Percentiles rank a stretch among this genome's conserved stretches.
phyloP scores from a whole-genome alignment of 2,329 filamentous ascomycete species.

The Furcasterigmium sp. region DNA sequence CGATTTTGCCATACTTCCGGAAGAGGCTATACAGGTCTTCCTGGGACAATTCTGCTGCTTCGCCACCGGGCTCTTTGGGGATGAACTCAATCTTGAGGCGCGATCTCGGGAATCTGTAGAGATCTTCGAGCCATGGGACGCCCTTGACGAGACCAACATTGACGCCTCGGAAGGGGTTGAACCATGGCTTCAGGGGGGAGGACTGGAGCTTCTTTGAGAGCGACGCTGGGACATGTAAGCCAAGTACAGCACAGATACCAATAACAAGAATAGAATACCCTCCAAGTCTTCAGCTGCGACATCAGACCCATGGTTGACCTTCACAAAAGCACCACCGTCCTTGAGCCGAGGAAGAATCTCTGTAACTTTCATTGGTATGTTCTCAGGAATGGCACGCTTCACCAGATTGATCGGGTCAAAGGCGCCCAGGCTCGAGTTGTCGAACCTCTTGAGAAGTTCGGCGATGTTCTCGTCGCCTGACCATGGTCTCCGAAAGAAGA shows the following conservation, averaged over 20 bases:
- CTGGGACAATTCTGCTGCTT: conserved; percentile 74
- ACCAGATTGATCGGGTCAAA: conserved; percentile 49
- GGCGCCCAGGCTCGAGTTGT: conserved; percentile 42
- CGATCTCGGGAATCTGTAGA: conserved; percentile 74
- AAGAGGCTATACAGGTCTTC: conserved; percentile 86
- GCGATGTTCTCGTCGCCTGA: conserved; percentile 43
- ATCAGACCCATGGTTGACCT: conserved; percentile 55
- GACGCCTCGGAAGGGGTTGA: conserved; percentile 73
- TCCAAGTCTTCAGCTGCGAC: conserved; percentile 36
- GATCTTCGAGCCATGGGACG: conserved; percentile 88
- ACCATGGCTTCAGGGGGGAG: conserved; percentile 79
- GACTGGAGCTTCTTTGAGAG: conserved; percentile 61
- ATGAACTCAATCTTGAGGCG: conserved; percentile 82
- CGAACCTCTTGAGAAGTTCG: conserved; percentile 45
- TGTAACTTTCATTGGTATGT: conserved; percentile 62
- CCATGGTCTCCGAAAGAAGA: conserved; percentile 37
- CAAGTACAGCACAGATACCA: too few relatives aligned
- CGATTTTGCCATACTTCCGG: conserved; percentile 83
- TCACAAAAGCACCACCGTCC: conserved; percentile 91
- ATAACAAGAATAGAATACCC: too few relatives aligned
- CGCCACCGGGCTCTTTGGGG: conserved; percentile 62
- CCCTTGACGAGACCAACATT: conserved; percentile 71
- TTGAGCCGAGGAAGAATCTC: conserved; percentile 81
- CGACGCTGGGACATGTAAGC: conserved; percentile 34
- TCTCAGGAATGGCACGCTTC: conserved; percentile 57